Conservation (phyloP, 768 basidiomycete species). For the Xanthoconium stramineum region DNA sequence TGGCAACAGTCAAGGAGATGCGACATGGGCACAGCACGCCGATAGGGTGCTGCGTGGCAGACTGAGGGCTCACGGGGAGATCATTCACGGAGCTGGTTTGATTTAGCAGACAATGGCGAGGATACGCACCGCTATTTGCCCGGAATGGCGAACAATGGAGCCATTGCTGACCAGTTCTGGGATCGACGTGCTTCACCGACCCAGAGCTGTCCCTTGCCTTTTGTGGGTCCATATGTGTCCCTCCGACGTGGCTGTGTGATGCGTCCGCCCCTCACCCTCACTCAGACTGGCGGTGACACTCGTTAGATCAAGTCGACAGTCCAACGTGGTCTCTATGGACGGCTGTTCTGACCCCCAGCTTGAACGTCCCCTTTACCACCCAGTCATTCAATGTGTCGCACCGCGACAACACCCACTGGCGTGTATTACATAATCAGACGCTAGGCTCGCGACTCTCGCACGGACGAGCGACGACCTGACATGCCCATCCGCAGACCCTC, state of each 20-base stretch:
- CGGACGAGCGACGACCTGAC: constrained; percentile 13
- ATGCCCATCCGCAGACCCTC: constrained; percentile 62
- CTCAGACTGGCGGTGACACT: not conserved
- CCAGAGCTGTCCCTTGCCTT: constrained; percentile 19
- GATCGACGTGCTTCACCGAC: constrained; percentile 15
- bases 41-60: not conserved
- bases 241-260: constrained; percentile 35
- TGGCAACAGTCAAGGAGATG: not conserved
- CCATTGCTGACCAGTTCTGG: constrained; percentile 3
- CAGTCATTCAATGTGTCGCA: too few relatives aligned
- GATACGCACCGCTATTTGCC: constrained; percentile 20
- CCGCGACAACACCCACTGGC: too few relatives aligned
- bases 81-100: constrained; percentile 7
- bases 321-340: not conserved
- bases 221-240: constrained; percentile 44
- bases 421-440: constrained; percentile 3
- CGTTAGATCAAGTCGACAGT: not conserved
- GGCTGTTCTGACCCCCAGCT: too few relatives aligned
- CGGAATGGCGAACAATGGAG: constrained; percentile 30
- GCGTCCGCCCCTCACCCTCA: not conserved
- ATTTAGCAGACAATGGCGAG: constrained; percentile 27
- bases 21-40: not conserved
- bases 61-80: not conserved
- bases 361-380: too few relatives aligned
- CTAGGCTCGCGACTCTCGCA: constrained; percentile 17